A percentile compares a stretch with the other conserved stretches of the same genome.
phyloP scores from a whole-genome alignment of 2,329 filamentous ascomycete genomes.

The Apiospora malaysiana region DNA sequence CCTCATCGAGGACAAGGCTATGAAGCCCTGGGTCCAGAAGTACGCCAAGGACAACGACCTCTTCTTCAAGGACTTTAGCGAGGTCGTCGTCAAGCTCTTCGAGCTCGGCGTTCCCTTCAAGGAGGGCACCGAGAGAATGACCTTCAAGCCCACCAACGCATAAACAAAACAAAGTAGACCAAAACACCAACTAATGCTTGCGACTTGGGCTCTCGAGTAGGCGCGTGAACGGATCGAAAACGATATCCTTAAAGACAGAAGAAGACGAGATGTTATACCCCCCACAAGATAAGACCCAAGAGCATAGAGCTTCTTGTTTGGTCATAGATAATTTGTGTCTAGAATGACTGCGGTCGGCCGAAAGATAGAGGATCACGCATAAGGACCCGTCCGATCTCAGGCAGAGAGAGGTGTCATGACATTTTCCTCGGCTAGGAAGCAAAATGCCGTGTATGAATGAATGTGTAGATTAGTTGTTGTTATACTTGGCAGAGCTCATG shows the following conservation, averaged over 20 bases:
- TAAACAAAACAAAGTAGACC: constrained; percentile 32
- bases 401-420: background rate
- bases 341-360: background rate
- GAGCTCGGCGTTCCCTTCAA: constrained; percentile 93
- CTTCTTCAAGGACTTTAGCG: constrained; percentile 93
- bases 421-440: background rate
- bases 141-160: constrained; percentile 65
- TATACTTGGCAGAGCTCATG: constrained; percentile 1
- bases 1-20: constrained; percentile 87
- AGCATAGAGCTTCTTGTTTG: background rate
- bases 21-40: constrained; percentile 79
- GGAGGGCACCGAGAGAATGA: constrained; percentile 64
- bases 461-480: constrained; percentile 10
- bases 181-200: background rate
- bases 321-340: constrained; percentile 4
- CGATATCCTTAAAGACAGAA: background rate
- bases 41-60: constrained; percentile 90
- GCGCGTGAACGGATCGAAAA: background rate
- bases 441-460: constrained; percentile 1
- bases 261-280: constrained; percentile 7
- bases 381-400: background rate
- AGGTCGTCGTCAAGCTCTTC: constrained; percentile 81
- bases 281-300: background rate
- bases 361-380: background rate
- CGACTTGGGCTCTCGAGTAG: background rate